Conservation (phyloP, 495 filamentous ascomycete genomes). For the Penicillium longicatenatum region DNA sequence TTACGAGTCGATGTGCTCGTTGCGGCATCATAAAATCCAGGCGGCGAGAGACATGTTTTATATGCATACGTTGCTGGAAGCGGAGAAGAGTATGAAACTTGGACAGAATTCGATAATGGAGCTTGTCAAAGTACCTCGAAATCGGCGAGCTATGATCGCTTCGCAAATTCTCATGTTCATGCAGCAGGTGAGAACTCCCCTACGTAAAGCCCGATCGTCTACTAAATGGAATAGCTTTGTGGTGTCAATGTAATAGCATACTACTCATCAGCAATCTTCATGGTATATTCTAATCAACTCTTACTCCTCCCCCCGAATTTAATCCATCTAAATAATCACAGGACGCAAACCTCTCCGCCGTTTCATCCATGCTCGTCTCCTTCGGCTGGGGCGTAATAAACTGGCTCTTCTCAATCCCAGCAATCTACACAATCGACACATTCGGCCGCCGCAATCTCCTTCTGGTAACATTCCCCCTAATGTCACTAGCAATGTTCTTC, state of each 20-base stretch:
- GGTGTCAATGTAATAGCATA: constrained; percentile 66
- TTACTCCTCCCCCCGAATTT: no score
- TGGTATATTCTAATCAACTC: constrained; percentile 12
- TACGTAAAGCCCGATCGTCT: neutral
- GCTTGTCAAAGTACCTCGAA: constrained; percentile 72
- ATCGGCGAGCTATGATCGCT: constrained; percentile 74
- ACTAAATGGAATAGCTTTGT: constrained; percentile 39
- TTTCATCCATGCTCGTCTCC: constrained; percentile 63
- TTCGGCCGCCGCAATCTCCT: constrained; percentile 81
- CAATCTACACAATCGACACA: constrained; percentile 80
- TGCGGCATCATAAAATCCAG: constrained; percentile 71
- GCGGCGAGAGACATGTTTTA: constrained; percentile 84
- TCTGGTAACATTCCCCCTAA: constrained; percentile 75
- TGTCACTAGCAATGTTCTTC: constrained; percentile 71
- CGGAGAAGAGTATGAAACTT: constrained; percentile 61
- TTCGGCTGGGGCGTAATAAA: constrained; percentile 80
- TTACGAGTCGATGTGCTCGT: constrained; percentile 63
- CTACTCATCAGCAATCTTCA: constrained; percentile 56
- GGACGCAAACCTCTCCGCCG: constrained; percentile 48
- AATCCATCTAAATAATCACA: neutral
- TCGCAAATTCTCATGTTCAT: constrained; percentile 83
- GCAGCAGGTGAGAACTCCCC: constrained; percentile 63
- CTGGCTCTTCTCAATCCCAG: constrained; percentile 76
- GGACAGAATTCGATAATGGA: constrained; percentile 66
- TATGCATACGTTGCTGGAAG: constrained; percentile 71